These are phyloP conservation scores for Biscutella laevigata DNA, from an alignment of 441 rosid genomes.

Conservation along the genomic window DNA sequence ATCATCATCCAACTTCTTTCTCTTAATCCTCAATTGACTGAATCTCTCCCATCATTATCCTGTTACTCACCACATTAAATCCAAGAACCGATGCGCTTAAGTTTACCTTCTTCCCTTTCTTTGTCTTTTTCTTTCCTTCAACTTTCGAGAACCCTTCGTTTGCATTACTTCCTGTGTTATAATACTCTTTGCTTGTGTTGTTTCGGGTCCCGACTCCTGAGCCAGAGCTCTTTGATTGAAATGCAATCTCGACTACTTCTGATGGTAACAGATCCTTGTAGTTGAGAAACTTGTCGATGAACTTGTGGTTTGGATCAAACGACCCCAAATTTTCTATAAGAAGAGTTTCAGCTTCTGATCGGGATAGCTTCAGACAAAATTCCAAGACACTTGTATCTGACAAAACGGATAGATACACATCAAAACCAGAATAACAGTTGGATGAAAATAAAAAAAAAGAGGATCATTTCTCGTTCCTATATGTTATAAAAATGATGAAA, in stretches of 20 bases:
- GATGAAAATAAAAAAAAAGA: not conserved
- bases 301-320: conserved; percentile 64
- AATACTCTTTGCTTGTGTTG: conserved; percentile 26
- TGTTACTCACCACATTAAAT: conserved; percentile 87
- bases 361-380: conserved; percentile 84
- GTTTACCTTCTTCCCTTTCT: conserved; percentile 94
- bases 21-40: conserved; percentile 74
- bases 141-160: conserved; percentile 53
- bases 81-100: conserved; percentile 73
- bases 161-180: conserved; percentile 4
- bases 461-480: not conserved
- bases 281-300: conserved; percentile 86
- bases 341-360: conserved; percentile 87
- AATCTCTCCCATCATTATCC: conserved; percentile 99
- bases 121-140: conserved; percentile 69
- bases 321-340: conserved; percentile 76
- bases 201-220: conserved; percentile 31
- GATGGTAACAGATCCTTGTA: conserved; percentile 67
- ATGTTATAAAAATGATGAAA: not conserved
- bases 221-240: conserved; percentile 37
- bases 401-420: conserved; percentile 4
- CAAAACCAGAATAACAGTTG: not conserved
- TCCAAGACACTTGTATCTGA: conserved; percentile 87
- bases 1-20: not conserved
- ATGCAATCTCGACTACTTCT: conserved; percentile 75